Conservation (phyloP, 2,329 filamentous ascomycete genomes). For the Zymoseptoria pseudotritici region DNA sequence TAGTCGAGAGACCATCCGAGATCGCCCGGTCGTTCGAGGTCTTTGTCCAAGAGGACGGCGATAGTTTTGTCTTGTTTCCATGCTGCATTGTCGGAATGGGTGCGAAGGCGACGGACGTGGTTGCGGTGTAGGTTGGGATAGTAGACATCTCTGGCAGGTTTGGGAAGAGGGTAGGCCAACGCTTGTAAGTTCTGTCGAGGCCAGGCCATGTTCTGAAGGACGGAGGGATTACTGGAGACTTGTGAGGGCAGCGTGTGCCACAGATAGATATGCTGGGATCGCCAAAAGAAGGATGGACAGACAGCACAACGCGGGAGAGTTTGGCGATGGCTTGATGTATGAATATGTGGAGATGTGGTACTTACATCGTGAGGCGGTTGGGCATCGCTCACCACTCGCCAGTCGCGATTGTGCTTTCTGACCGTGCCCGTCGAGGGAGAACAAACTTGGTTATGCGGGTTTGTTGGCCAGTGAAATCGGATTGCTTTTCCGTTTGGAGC, state of each 20-base stretch:
- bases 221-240: background rate
- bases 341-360: background rate
- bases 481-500: background rate
- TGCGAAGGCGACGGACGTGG: background rate
- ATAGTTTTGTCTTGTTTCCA: background rate
- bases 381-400: background rate
- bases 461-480: background rate
- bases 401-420: background rate
- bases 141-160: conserved; percentile 11
- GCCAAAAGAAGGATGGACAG: background rate
- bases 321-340: background rate
- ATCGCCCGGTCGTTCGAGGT: conserved; percentile 20
- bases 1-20: conserved; percentile 37
- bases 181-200: conserved; percentile 6
- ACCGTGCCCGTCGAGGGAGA: background rate
- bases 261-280: background rate
- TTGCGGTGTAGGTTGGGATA: conserved; percentile 5
- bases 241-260: background rate
- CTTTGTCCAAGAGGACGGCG: conserved; percentile 15
- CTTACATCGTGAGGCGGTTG: background rate
- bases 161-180: conserved; percentile 12
- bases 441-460: background rate
- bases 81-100: background rate
- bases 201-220: conserved; percentile 4
- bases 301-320: background rate